These are phyloP conservation scores for Centaurea solstitialis DNA, from an alignment of 129 eudicot species.

Conservation along the genomic window DNA sequence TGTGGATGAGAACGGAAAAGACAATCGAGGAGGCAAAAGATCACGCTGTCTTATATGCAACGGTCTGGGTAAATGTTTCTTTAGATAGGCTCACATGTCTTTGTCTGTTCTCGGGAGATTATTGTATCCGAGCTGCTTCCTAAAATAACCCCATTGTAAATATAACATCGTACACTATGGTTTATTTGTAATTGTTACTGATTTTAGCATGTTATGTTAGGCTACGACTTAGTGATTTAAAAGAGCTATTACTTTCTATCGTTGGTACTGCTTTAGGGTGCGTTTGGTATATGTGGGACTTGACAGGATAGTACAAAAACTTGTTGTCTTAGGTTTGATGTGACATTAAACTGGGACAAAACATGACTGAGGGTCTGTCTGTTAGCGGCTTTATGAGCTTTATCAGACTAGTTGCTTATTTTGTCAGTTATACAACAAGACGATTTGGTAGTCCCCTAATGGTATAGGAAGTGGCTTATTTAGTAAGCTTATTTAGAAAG, in stretches of 20 bases:
- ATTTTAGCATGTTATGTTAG: background rate
- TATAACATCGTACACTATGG: conserved; percentile 13
- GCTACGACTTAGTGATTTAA: background rate
- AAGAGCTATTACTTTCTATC: background rate
- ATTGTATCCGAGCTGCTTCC: conserved; percentile 22
- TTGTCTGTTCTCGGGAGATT: background rate
- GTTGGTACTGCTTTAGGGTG: background rate
- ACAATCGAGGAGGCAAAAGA: background rate
- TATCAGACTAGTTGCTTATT: too few relatives aligned
- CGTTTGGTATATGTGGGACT: background rate
- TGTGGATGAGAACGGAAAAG: conserved; percentile 20
- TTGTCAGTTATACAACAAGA: too few relatives aligned
- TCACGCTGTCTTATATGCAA: conserved; percentile 9
- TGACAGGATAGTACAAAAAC: background rate
- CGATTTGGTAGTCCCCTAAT: too few relatives aligned
- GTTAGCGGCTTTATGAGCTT: too few relatives aligned
- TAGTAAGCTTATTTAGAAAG: too few relatives aligned
- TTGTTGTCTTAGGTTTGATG: background rate
- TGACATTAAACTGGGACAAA: too few relatives aligned
- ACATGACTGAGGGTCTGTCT: too few relatives aligned
- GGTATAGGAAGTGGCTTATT: too few relatives aligned
- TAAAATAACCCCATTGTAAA: conserved; percentile 21
- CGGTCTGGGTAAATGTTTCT: conserved; percentile 9
- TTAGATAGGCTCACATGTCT: background rate
- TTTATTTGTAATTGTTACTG: conserved; percentile 10